phyloP scores from a whole-genome alignment of 805 yeast genomes.

The Schizosaccharomyces osmophilus region DNA sequence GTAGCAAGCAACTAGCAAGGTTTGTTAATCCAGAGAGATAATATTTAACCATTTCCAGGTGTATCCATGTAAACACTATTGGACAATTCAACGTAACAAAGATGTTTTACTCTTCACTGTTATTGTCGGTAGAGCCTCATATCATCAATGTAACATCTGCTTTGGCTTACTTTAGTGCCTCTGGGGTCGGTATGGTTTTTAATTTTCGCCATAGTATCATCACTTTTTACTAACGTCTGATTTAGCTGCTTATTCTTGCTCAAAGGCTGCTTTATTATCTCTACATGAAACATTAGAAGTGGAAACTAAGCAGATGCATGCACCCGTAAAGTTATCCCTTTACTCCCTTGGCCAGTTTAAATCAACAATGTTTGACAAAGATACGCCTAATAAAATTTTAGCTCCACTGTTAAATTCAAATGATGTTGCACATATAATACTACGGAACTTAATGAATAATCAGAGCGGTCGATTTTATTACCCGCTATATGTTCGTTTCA shows the following conservation, averaged over 20 bases:
- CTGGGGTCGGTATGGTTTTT: background rate
- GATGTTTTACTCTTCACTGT: background rate
- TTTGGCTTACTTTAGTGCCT: background rate
- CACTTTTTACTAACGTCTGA: background rate
- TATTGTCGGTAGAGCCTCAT: background rate
- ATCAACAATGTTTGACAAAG: background rate
- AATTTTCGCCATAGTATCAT: background rate
- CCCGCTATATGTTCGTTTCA: background rate
- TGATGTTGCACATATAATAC: background rate
- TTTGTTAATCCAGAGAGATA: background rate
- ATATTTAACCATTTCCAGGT: background rate
- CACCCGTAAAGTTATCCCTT: background rate
- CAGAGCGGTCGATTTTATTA: background rate
- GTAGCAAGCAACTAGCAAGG: background rate
- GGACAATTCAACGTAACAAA: background rate
- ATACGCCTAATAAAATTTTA: background rate
- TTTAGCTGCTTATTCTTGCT: background rate
- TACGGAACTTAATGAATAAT: background rate
- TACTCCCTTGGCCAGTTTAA: background rate
- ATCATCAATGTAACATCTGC: background rate
- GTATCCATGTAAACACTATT: background rate
- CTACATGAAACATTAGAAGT: background rate
- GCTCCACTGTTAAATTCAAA: background rate
- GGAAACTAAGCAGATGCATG: background rate
- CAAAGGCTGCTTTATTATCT: background rate